phyloP scores from a whole-genome alignment of 2,329 filamentous ascomycete genomes.

The Calonectria fujianensis region DNA sequence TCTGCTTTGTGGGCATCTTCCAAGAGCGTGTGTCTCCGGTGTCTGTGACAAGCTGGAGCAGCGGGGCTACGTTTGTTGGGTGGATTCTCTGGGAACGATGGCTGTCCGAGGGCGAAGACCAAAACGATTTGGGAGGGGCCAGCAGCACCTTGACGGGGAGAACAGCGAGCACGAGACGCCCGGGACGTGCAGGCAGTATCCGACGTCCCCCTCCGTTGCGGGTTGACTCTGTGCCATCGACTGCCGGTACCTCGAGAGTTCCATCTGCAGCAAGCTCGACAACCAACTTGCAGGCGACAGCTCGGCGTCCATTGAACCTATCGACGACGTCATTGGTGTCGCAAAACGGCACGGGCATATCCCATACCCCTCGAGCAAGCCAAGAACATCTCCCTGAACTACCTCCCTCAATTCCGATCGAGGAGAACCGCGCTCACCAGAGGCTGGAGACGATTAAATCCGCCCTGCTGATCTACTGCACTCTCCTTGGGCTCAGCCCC shows the following conservation, averaged over 20 bases:
- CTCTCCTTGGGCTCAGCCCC: slow-evolving; percentile 91
- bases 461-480: slow-evolving; percentile 93
- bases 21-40: slow-evolving; percentile 91
- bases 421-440: slow-evolving; percentile 67
- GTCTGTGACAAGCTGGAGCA: slow-evolving; percentile 91
- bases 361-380: slow-evolving; percentile 55
- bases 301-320: slow-evolving; percentile 69
- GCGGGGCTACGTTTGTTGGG: slow-evolving; percentile 86
- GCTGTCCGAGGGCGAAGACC: slow-evolving; percentile 82
- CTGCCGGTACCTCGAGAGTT: slow-evolving; percentile 50
- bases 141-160: slow-evolving; percentile 60
- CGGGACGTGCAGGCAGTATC: slow-evolving; percentile 61
- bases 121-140: slow-evolving; percentile 64
- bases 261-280: slow-evolving; percentile 67
- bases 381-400: slow-evolving; percentile 57
- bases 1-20: slow-evolving; percentile 93
- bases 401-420: slow-evolving; percentile 56
- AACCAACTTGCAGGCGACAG: slow-evolving; percentile 62
- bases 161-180: slow-evolving; percentile 59
- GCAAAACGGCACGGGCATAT: slow-evolving; percentile 45
- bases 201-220: slow-evolving; percentile 59
- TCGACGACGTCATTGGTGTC: slow-evolving; percentile 73
- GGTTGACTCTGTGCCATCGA: slow-evolving; percentile 54
- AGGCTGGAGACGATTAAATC: slow-evolving; percentile 91
- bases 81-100: slow-evolving; percentile 96